Evolutionary conservation across 331 rosid genomes (phyloP), one percentile per base, ranked within the genome.

Genomic region (Prunus yedoensis): DNA sequence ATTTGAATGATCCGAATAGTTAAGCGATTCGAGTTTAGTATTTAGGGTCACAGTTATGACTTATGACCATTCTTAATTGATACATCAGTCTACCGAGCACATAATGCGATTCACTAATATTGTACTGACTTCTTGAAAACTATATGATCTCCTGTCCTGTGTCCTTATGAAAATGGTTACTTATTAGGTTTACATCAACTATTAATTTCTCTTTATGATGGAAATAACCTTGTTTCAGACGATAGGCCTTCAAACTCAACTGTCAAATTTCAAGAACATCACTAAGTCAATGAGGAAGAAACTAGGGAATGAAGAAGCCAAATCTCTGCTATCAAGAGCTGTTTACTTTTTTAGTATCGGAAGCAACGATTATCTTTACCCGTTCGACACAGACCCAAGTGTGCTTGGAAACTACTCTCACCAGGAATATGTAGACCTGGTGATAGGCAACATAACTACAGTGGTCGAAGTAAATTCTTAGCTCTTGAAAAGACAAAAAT

Each of bases 271-370:
- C 62, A 65, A 83, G 66, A 74, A 59, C 30, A 74, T 73, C 17
- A 18, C 16, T 14, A 30, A 28, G 43, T n/a, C 21, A 8, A 35
- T 80, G 67, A 69, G 71, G 43, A 45, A 76, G 71, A 62, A 68
- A 72, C 17, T 67, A 11, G 80, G 79, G 2, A 28, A 47, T 52
- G 28, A 41, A 66, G 76, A 68, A 52, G 77, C 80, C 4, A 56
- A 68, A 53, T 14, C 30, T 52, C 43, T 83, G 17, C 65, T 83
- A 2, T 67, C 81, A n/a, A 75, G 74, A 80, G 87, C 87, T 46
- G 84, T 83, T 4, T 80, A 76, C 80, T 43, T 83, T 12, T 72
- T 83, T 12, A 20, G 65, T 67, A 18, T 73, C 9, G 84, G 84
- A 76, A 51, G 79, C 79, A 83, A 77, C 30, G 87, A 83, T 68